Percentiles rank a stretch among this genome's conserved stretches.
These are phyloP conservation scores for Saccharomyces kudriavzevii DNA, from an alignment of 805 yeast genomes.

Conservation along the genomic window DNA sequence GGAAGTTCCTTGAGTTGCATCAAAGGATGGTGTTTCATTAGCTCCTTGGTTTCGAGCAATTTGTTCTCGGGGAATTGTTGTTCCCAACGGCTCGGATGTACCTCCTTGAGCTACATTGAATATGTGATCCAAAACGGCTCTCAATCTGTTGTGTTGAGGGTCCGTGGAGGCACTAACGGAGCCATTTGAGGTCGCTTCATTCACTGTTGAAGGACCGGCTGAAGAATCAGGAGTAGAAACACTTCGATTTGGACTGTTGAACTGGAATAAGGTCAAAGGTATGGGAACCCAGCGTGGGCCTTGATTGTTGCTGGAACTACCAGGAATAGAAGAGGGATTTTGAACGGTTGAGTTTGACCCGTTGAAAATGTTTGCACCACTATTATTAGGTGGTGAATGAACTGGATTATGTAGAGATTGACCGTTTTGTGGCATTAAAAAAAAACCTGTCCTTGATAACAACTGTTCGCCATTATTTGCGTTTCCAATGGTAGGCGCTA, in stretches of 20 bases:
- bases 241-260: not conserved
- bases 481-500: not conserved
- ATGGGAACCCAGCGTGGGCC: not conserved
- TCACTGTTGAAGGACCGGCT: not conserved
- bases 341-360: not conserved
- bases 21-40: not conserved
- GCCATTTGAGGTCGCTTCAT: not conserved
- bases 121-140: slow-evolving; percentile 18
- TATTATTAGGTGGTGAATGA: not conserved
- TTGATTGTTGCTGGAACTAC: not conserved
- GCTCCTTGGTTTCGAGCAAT: not conserved
- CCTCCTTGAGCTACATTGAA: slow-evolving; percentile 11
- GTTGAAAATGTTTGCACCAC: not conserved
- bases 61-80: not conserved
- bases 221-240: not conserved
- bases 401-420: not conserved
- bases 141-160: slow-evolving; percentile 18
- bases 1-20: slow-evolving; percentile 9
- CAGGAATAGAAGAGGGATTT: not conserved
- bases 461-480: not conserved
- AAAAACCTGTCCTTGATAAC: not conserved
- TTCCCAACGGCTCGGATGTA: slow-evolving; percentile 1
- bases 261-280: not conserved
- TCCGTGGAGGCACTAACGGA: not conserved
- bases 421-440: not conserved